Percentiles rank a stretch among this genome's conserved stretches.
Conservation (phyloP, 2,329 filamentous ascomycete species). For the Pyricularia grisea region DNA sequence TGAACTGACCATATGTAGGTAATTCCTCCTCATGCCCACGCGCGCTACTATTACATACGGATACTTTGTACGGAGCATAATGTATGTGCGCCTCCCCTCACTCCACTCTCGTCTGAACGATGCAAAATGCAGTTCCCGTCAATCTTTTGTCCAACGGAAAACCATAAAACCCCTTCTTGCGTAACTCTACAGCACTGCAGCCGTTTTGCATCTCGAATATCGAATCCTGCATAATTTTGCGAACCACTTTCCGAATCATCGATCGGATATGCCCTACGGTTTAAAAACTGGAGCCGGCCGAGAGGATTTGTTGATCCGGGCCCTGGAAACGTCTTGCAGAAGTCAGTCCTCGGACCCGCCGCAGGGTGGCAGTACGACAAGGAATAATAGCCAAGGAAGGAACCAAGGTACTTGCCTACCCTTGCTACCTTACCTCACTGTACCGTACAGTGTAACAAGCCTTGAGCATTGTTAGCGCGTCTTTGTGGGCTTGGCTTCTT, state of each 20-base stretch:
- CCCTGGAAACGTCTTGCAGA: not conserved
- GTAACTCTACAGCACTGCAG: not conserved
- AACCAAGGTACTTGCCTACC: too few species aligned
- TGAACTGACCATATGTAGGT: not conserved
- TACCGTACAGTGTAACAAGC: not conserved
- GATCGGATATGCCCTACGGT: not conserved
- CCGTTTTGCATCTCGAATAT: not conserved
- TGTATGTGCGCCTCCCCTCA: not conserved
- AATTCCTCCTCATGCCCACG: not conserved
- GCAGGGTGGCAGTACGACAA: not conserved
- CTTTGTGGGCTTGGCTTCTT: not conserved
- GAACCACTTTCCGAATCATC: not conserved
- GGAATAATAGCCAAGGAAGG: not conserved
- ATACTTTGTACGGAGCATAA: not conserved
- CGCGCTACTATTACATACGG: slow-evolving; percentile 1
- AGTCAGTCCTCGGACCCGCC: slow-evolving; percentile 1
- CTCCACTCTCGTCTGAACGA: not conserved
- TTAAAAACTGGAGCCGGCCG: not conserved
- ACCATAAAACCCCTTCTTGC: not conserved
- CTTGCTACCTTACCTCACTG: not conserved
- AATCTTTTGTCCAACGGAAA: not conserved
- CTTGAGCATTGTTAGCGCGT: not conserved
- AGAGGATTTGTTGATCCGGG: not conserved
- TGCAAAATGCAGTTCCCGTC: not conserved
- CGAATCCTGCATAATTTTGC: not conserved